Evolutionary conservation across 495 filamentous ascomycete genomes (phyloP).

Genomic region (Trichoderma virens): DNA sequence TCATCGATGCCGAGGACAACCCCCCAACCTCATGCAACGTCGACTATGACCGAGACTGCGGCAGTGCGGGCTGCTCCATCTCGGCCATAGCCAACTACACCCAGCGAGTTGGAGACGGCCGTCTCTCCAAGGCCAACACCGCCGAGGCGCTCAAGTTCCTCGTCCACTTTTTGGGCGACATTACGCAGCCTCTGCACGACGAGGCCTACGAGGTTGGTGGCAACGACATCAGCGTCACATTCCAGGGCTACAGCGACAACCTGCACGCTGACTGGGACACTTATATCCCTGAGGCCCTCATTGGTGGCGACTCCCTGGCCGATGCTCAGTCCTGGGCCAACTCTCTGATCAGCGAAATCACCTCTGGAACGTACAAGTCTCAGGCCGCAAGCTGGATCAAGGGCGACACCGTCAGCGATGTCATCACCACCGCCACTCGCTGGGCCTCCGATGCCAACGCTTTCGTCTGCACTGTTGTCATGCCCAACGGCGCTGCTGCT

Average conservation of each 20-base stretch:
- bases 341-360: slow-evolving; percentile 34
- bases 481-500: slow-evolving; percentile 38
- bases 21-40: slow-evolving; percentile 54
- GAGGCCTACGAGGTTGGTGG: slow-evolving; percentile 50
- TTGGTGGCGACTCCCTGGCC: slow-evolving; percentile 36
- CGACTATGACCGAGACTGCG: slow-evolving; percentile 50
- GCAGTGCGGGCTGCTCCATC: slow-evolving; percentile 48
- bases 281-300: slow-evolving; percentile 49
- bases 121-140: slow-evolving; percentile 1
- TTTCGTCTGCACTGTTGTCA: slow-evolving; percentile 47
- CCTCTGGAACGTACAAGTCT: slow-evolving; percentile 39
- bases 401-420: slow-evolving; percentile 34
- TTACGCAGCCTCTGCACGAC: slow-evolving; percentile 57
- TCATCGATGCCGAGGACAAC: slow-evolving; percentile 56
- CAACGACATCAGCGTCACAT: slow-evolving; percentile 52
- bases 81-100: slow-evolving; percentile 56
- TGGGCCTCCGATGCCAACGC: slow-evolving; percentile 54
- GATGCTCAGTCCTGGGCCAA: slow-evolving; percentile 31
- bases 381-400: slow-evolving; percentile 40
- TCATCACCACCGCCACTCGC: slow-evolving; percentile 28
- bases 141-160: slow-evolving; percentile 16
- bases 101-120: slow-evolving; percentile 18
- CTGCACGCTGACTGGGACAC: slow-evolving; percentile 61
- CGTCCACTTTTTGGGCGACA: slow-evolving; percentile 49
- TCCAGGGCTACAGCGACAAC: slow-evolving; percentile 46